Evolutionary conservation across 2,329 filamentous ascomycete genomes (phyloP).

Genomic region (Fusarium mexicanum): DNA sequence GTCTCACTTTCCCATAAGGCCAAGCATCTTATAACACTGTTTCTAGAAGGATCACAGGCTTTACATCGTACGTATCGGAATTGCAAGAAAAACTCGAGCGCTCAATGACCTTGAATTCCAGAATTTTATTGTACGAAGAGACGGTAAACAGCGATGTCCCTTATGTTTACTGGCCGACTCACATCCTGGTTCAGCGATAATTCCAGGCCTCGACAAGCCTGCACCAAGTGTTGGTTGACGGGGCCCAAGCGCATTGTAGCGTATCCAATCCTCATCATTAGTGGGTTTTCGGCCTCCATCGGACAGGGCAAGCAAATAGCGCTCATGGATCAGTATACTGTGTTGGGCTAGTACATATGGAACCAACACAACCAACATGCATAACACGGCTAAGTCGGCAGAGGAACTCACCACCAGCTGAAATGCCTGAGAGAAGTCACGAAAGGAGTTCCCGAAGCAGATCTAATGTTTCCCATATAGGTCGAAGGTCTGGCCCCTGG

Average conservation of each 20-base stretch:
- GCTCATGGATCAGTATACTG: not conserved
- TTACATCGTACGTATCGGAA: not conserved
- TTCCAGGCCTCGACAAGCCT: no score
- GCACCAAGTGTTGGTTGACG: no score
- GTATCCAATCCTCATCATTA: not conserved
- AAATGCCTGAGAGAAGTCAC: not conserved
- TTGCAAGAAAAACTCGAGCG: fast-evolving
- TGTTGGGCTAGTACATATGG: not conserved
- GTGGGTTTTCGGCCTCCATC: not conserved
- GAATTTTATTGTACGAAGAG: fast-evolving
- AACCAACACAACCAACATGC: not conserved
- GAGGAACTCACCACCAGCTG: not conserved
- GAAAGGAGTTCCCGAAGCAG: not conserved
- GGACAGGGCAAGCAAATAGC: not conserved
- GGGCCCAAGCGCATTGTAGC: not conserved
- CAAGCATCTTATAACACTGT: fast-evolving
- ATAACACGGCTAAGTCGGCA: not conserved
- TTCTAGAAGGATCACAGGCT: no score
- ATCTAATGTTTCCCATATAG: not conserved
- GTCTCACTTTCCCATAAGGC: not conserved
- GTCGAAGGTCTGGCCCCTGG: fast-evolving
- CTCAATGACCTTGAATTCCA: not conserved
- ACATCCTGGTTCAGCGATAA: no score
- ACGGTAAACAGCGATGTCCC: not conserved
- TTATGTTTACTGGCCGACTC: not conserved